Evolutionary conservation across 2,329 filamentous ascomycete species (phyloP), one percentile per base, ranked within the genome.

Genomic region (Botrytis cinerea): DNA sequence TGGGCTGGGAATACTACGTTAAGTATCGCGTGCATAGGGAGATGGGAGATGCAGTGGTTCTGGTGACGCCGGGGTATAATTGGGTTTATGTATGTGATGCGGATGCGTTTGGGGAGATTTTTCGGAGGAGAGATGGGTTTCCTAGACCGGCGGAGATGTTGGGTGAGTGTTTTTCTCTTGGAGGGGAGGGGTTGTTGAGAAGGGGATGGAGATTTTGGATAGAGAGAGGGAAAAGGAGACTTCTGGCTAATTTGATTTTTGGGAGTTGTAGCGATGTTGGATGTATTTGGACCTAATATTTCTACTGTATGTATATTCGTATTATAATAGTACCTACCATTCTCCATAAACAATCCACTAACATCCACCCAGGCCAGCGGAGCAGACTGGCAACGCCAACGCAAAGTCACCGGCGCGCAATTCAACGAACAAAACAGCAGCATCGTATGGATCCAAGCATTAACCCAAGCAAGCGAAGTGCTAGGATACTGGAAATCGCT

Each of bases 351-450:
- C 12, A 28, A 54, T n/a, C 48, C 25, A 28, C 25, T 54, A 54
- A 54, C 14, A n/a, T 16, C 48, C 48, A 51, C 12, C 48, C 25
- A 20, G 54, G n/a, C 68, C 40, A 32, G n/a, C 1, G 54, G 54
- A 2, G 68, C n/a, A n/a, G 68, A 70, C 32, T 70, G 68, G 68
- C 68, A 70, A 46, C 51, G 68, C n/a, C 54, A 70, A 45, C 54
- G 54, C 10, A 59, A 46, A 16, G 59, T 70, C 12, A 61, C 40
- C 10, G 43, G 51, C 7, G 10, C 68, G 2, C 51, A 40, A 4
- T 60, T 70, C 25, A 61, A 70, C 38, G 68, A 70, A 2, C 68
- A 60, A 45, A 70, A 46, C 22, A 70, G 40, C 12, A 10, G 40
- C 14, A 40, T 32, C 0, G 40, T 70, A 32, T 70, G 68, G 68